Conservation (phyloP, 768 basidiomycete species). For the Trametes meyenii region DNA sequence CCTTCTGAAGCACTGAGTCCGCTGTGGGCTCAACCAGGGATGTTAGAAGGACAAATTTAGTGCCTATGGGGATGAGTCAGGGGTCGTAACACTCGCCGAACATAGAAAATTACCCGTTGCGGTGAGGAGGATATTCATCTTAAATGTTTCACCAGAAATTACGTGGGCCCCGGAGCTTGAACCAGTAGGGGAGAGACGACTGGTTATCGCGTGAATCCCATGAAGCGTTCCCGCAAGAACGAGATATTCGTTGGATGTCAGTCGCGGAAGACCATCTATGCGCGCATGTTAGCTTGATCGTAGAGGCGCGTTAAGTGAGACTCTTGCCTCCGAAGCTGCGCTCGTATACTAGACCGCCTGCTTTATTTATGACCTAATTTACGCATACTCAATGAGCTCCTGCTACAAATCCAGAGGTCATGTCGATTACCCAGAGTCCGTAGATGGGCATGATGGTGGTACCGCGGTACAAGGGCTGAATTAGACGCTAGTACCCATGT, state of each 20-base stretch:
- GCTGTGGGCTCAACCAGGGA: constrained; percentile 75
- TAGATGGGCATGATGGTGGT: constrained; percentile 67
- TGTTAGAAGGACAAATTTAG: constrained; percentile 92
- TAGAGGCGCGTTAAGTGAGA: background rate
- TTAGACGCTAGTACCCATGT: constrained; percentile 23
- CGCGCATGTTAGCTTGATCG: background rate
- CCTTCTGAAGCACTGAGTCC: constrained; percentile 73
- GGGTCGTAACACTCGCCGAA: background rate
- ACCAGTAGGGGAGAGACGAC: constrained; percentile 82
- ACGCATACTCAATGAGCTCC: background rate
- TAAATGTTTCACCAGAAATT: constrained; percentile 96
- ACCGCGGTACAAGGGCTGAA: background rate
- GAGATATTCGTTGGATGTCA: constrained; percentile 93
- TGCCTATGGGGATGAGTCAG: constrained; percentile 54
- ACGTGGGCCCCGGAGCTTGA: constrained; percentile 86
- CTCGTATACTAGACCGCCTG: constrained; percentile 94
- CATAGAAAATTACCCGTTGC: constrained; percentile 66
- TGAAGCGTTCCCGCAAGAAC: constrained; percentile 96
- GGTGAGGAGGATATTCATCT: constrained; percentile 89
- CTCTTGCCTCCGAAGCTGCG: constrained; percentile 85
- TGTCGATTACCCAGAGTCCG: constrained; percentile 71
- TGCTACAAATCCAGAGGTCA: constrained; percentile 13
- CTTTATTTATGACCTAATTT: constrained; percentile 91
- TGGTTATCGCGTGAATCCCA: constrained; percentile 98
- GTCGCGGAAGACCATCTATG: constrained; percentile 85